Evolutionary conservation across 768 basidiomycete genomes (phyloP).

Genomic region (Tremella mesenterica): DNA sequence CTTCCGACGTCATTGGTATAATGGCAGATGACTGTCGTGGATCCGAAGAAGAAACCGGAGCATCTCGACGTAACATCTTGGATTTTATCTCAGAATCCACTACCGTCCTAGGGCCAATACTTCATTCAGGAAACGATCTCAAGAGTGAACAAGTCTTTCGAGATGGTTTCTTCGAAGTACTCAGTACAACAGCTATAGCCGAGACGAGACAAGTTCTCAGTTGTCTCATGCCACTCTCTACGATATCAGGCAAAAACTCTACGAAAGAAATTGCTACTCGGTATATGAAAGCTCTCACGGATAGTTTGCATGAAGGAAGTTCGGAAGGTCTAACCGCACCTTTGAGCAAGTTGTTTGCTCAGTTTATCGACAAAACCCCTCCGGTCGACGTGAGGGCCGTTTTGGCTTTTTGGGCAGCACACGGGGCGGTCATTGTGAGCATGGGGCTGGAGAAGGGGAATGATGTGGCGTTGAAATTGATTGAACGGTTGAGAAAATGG

Average conservation of each 20-base stretch:
- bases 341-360: conserved; percentile 12
- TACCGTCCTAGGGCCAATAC: not conserved
- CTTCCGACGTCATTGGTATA: conserved; percentile 24
- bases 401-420: conserved; percentile 13
- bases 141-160: conserved; percentile 22
- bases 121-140: conserved; percentile 13
- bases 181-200: not conserved
- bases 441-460: conserved; percentile 7
- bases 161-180: conserved; percentile 19
- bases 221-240: conserved; percentile 16
- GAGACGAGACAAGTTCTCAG: conserved; percentile 16
- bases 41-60: conserved; percentile 30
- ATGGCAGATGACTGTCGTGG: conserved; percentile 30
- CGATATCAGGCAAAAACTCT: conserved; percentile 14
- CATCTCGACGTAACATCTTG: conserved; percentile 30
- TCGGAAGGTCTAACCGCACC: not conserved
- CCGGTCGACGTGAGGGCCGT: conserved; percentile 11
- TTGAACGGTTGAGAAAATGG: conserved; percentile 13
- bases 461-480: conserved; percentile 5
- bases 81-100: conserved; percentile 20
- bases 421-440: conserved; percentile 14
- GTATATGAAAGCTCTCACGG: conserved; percentile 11
- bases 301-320: conserved; percentile 5
- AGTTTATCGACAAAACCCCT: conserved; percentile 5
- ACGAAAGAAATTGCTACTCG: conserved; percentile 4